Conservation (phyloP, 257 asterid species). For the Solanum bulbocastanum region DNA sequence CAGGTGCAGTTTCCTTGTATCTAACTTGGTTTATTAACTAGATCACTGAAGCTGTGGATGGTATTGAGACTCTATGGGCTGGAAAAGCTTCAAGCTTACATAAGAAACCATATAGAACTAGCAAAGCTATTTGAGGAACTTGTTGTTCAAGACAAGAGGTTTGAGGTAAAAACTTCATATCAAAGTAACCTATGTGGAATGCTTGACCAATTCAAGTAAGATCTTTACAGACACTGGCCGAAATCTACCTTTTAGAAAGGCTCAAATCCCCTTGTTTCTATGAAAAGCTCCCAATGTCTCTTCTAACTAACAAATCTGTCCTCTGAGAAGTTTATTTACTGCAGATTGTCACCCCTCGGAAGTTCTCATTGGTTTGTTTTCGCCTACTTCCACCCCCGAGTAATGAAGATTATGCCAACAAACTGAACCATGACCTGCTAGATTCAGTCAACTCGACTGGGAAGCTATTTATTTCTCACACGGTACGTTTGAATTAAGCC, state of each 20-base stretch:
- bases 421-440: slow-evolving; percentile 51
- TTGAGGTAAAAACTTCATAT: slow-evolving; percentile 47
- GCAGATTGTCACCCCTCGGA: slow-evolving; percentile 71
- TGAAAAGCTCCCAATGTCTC: neutral
- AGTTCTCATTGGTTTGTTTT: slow-evolving; percentile 75
- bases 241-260: neutral
- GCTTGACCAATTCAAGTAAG: neutral
- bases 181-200: neutral
- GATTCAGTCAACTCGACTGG: slow-evolving; percentile 83
- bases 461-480: slow-evolving; percentile 75
- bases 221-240: neutral
- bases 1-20: neutral
- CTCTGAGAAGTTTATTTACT: neutral
- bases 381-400: slow-evolving; percentile 40
- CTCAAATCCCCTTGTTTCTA: neutral
- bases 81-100: slow-evolving; percentile 80
- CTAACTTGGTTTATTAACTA: slow-evolving; percentile 17
- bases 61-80: slow-evolving; percentile 87
- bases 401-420: slow-evolving; percentile 35
- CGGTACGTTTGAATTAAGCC: slow-evolving; percentile 31
- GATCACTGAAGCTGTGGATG: slow-evolving; percentile 95
- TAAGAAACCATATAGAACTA: slow-evolving; percentile 68
- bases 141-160: slow-evolving; percentile 66
- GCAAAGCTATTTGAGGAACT: slow-evolving; percentile 67
- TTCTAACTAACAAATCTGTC: neutral